A percentile compares a stretch with the other conserved stretches of the same genome.
Evolutionary conservation across 2,329 filamentous ascomycete species (phyloP).

Genomic region (Colletotrichum phormii): DNA sequence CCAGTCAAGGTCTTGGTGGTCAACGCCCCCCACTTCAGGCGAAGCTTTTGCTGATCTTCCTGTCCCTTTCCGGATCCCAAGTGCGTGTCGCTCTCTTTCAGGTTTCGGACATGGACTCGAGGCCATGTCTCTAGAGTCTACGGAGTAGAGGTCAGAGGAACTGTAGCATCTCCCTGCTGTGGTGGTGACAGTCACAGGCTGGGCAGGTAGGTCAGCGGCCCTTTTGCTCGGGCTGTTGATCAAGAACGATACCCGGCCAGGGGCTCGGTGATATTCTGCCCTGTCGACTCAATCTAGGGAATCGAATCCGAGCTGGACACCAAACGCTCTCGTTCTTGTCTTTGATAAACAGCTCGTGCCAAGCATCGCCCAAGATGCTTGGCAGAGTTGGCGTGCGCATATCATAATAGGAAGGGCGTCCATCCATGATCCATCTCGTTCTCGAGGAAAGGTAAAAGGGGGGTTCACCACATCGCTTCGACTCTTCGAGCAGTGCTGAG

Average conservation of each 20-base stretch:
- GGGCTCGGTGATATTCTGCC: background rate
- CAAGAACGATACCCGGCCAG: background rate
- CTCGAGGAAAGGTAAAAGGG: background rate
- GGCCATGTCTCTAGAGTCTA: background rate
- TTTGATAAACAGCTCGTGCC: background rate
- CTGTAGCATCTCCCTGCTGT: background rate
- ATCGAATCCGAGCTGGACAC: background rate
- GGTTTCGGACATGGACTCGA: background rate
- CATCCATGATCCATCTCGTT: background rate
- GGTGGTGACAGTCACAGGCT: background rate
- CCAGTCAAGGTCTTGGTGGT: conserved; percentile 6
- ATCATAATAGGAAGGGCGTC: background rate
- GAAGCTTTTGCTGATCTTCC: conserved; percentile 31
- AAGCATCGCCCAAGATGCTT: conserved; percentile 1
- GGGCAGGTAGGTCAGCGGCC: background rate
- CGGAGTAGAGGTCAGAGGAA: background rate
- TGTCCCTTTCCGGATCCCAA: background rate
- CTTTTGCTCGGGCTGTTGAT: background rate
- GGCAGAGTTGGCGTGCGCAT: conserved; percentile 2
- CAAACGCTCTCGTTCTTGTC: background rate
- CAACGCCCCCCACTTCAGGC: conserved; percentile 26
- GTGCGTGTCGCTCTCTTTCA: background rate
- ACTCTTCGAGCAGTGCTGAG: background rate
- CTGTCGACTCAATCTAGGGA: background rate
- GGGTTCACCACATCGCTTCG: background rate